Conservation (phyloP, 2,329 filamentous ascomycete genomes). For the Ceratocystis cubensis region DNA sequence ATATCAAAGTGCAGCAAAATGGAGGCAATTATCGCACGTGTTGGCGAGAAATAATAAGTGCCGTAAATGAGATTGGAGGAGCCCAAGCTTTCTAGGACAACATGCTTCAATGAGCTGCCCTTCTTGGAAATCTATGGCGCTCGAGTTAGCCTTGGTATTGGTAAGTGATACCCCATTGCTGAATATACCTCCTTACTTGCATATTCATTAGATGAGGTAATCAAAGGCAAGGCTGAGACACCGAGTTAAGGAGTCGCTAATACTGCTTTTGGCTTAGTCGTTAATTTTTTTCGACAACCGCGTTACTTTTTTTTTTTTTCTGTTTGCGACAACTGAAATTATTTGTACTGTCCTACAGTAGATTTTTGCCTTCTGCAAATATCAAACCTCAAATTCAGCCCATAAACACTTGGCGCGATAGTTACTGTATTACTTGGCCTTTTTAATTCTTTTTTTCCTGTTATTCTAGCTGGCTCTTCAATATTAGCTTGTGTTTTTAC, state of each 20-base stretch:
- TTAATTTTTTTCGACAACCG: not conserved
- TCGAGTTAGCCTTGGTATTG: no score
- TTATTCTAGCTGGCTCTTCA: not conserved
- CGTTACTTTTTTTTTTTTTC: not conserved
- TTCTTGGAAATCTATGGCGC: not conserved
- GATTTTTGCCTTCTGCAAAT: not conserved
- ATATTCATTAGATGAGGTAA: not conserved
- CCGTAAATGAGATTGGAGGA: slow-evolving; percentile 23
- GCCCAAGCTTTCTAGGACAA: slow-evolving; percentile 1
- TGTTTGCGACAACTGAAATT: not conserved
- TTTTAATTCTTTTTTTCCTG: not conserved
- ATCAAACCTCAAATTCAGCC: not conserved
- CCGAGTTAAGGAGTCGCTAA: not conserved
- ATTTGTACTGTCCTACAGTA: not conserved
- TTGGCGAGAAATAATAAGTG: not conserved
- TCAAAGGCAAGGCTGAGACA: not conserved
- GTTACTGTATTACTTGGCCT: not conserved
- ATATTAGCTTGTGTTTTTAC: not conserved
- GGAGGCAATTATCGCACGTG: not conserved
- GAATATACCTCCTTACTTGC: not conserved
- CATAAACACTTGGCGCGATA: not conserved
- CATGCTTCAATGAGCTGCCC: slow-evolving; percentile 4
- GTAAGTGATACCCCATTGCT: no score
- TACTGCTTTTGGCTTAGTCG: not conserved
- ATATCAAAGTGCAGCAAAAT: not conserved